Evolutionary conservation across 2,329 filamentous ascomycete genomes (phyloP).

Genomic region (Neopestalotiopsis rosae): DNA sequence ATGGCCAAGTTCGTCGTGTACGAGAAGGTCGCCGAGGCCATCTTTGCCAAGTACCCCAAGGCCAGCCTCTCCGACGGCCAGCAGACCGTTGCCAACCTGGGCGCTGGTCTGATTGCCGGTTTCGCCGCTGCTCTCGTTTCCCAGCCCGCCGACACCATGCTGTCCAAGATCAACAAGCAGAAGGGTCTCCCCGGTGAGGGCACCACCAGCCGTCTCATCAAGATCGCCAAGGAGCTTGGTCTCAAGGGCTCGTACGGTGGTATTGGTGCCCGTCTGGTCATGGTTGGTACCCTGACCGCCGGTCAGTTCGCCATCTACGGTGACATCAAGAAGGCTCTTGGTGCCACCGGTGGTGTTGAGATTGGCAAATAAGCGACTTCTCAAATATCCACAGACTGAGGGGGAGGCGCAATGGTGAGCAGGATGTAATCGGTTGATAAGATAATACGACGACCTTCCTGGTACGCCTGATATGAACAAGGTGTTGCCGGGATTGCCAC

Average conservation of each 20-base stretch:
- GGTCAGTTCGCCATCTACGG: conserved; percentile 80
- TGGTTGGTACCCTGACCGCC: conserved; percentile 72
- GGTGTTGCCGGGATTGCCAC: conserved; percentile 24
- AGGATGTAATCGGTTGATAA: conserved; percentile 18
- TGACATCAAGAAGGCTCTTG: conserved; percentile 59
- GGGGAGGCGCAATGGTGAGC: conserved; percentile 19
- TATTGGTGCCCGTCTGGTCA: conserved; percentile 77
- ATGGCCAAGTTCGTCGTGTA: conserved; percentile 84
- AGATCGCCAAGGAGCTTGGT: conserved; percentile 77
- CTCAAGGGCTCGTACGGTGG: conserved; percentile 70
- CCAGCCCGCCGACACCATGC: conserved; percentile 81
- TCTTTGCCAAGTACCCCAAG: conserved; percentile 70
- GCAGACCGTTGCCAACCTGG: conserved; percentile 75
- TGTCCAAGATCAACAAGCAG: conserved; percentile 84
- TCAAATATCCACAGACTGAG: not conserved
- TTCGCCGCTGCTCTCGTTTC: conserved; percentile 78
- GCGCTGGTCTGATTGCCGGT: conserved; percentile 77
- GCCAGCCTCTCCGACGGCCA: conserved; percentile 59
- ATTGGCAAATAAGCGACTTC: conserved; percentile 44
- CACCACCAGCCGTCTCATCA: conserved; percentile 72
- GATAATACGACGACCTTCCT: conserved; percentile 28
- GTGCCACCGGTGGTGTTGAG: conserved; percentile 67
- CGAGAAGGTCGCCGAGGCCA: conserved; percentile 73
- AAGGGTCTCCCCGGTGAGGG: conserved; percentile 75
- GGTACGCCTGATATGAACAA: conserved; percentile 17